Conservation (phyloP, 73 alveolate species). For the Paramecium pentaurelia region DNA sequence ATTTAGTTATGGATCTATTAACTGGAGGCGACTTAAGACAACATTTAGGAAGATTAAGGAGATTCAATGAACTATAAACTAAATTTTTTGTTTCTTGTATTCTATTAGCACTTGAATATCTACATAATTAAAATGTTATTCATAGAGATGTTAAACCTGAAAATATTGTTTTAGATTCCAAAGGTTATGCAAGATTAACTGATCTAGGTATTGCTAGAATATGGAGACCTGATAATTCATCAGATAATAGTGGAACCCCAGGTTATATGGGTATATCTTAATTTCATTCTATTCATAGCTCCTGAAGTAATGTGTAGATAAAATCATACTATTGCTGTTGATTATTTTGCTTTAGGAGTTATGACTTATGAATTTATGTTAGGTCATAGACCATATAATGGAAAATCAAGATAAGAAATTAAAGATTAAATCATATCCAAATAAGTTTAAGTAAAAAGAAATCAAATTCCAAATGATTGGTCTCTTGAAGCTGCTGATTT, state of each 20-base stretch:
- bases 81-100: constrained; percentile 73
- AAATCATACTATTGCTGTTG: constrained; percentile 81
- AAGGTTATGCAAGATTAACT: constrained; percentile 81
- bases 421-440: constrained; percentile 68
- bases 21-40: constrained; percentile 88
- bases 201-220: constrained; percentile 92
- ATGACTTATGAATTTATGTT: constrained; percentile 82
- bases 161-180: constrained; percentile 84
- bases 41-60: constrained; percentile 73
- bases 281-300: constrained; percentile 59
- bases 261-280: constrained; percentile 74
- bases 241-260: constrained; percentile 91
- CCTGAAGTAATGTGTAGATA: constrained; percentile 86
- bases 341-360: constrained; percentile 92
- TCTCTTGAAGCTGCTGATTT: constrained; percentile 81
- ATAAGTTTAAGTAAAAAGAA: constrained; percentile 67
- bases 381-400: constrained; percentile 86
- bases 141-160: constrained; percentile 97
- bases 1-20: constrained; percentile 87
- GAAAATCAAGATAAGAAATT: constrained; percentile 80
- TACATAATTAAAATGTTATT: constrained; percentile 83
- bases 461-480: constrained; percentile 74
- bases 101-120: constrained; percentile 79
- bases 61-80: constrained; percentile 77
- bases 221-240: constrained; percentile 75